A percentile compares a stretch with the other conserved stretches of the same genome.
phyloP scores from a whole-genome alignment of 805 yeast species.

The Ogataea salicorniae region DNA sequence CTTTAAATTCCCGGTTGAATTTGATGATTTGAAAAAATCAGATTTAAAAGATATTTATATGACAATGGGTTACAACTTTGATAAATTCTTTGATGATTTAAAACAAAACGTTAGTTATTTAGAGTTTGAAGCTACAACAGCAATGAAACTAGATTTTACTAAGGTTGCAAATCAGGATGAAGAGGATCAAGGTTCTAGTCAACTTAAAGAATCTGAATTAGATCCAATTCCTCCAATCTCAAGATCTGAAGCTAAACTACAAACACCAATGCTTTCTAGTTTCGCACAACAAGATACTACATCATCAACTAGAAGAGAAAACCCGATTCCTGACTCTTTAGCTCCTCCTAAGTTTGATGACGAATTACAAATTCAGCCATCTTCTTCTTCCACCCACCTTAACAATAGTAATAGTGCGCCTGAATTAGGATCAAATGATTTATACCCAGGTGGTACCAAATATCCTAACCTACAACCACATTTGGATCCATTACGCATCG shows the following conservation, averaged over 20 bases:
- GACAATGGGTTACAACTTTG: constrained; percentile 3
- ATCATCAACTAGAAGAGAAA: constrained; percentile 4
- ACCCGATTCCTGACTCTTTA: constrained; percentile 23
- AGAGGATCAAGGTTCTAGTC: no score
- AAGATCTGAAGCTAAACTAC: background rate
- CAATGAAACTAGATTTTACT: background rate
- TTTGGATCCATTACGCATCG: constrained; percentile 34
- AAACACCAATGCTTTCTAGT: background rate
- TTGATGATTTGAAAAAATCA: background rate
- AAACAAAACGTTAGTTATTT: background rate
- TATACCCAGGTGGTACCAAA: constrained; percentile 38
- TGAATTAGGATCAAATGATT: constrained; percentile 44
- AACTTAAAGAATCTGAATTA: background rate
- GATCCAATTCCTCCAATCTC: background rate
- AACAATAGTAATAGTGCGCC: constrained; percentile 14
- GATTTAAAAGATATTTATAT: constrained; percentile 1
- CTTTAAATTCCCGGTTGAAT: constrained; percentile 1
- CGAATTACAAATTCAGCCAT: constrained; percentile 37
- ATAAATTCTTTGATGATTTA: constrained; percentile 1
- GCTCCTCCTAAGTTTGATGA: constrained; percentile 49
- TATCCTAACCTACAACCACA: constrained; percentile 40
- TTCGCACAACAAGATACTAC: background rate
- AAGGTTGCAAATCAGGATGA: background rate
- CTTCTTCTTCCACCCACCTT: constrained; percentile 2
- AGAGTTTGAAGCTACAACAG: background rate